Percentiles rank a stretch among this genome's conserved stretches.
phyloP scores from a whole-genome alignment of 2,329 filamentous ascomycete genomes.

The Fusarium veterinarium region DNA sequence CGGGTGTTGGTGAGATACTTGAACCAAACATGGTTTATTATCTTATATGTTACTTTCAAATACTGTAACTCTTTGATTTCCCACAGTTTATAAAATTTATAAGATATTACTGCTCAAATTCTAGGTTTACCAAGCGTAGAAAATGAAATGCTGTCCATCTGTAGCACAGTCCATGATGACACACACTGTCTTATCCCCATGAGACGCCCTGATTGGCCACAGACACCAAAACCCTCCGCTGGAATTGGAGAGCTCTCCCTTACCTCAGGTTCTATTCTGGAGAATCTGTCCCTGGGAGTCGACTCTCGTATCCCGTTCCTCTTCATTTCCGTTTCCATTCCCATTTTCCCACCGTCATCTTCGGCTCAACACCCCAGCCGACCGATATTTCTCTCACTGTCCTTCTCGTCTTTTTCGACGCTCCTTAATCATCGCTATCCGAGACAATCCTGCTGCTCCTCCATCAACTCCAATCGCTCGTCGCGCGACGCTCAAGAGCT shows the following conservation, averaged over 20 bases:
- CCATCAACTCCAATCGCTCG: not conserved
- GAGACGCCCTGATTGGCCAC: conserved; percentile 20
- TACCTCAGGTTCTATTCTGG: conserved; percentile 18
- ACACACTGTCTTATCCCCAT: conserved; percentile 7
- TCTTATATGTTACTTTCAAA: not conserved
- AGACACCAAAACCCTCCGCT: conserved; percentile 13
- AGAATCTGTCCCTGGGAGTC: conserved; percentile 18
- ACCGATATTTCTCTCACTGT: conserved; percentile 22
- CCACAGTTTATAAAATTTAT: not conserved
- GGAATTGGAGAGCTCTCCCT: conserved; percentile 36
- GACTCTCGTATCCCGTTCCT: conserved; percentile 27
- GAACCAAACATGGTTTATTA: not conserved
- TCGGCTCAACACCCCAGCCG: conserved; percentile 16
- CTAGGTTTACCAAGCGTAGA: not conserved
- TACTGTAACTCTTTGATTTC: not conserved
- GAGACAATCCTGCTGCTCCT: not conserved
- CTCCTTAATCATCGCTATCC: conserved; percentile 12
- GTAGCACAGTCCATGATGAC: conserved; percentile 15
- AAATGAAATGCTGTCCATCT: too few relatives aligned
- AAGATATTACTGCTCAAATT: not conserved
- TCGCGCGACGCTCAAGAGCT: conserved; percentile 20
- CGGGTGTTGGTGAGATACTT: not conserved
- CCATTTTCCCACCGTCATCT: conserved; percentile 9
- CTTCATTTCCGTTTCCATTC: conserved; percentile 11
- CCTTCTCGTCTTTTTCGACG: not conserved